These are phyloP conservation scores for Striga hermonthica DNA, from an alignment of 305 asterid genomes.

Conservation along the genomic window DNA sequence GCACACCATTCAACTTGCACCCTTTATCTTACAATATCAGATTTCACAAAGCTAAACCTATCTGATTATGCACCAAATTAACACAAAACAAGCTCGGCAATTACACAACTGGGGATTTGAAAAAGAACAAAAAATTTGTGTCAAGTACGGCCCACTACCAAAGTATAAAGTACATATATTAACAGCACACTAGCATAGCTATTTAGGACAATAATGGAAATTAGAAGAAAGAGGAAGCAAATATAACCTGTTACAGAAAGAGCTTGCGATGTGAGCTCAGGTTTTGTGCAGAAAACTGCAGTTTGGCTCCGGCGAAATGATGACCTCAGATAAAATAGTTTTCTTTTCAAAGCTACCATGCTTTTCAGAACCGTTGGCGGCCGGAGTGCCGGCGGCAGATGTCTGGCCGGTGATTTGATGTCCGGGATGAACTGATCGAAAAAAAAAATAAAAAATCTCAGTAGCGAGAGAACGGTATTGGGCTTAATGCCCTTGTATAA, in stretches of 20 bases:
- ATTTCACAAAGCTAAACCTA: not conserved
- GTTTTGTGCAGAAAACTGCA: slow-evolving; percentile 28
- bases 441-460: not conserved
- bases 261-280: slow-evolving; percentile 24
- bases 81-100: not conserved
- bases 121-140: not conserved
- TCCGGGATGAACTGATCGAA: not conserved
- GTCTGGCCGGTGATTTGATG: not conserved
- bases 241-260: slow-evolving; percentile 38
- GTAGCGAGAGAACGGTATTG: not conserved
- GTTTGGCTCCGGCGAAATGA: slow-evolving; percentile 14
- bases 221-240: slow-evolving; percentile 1
- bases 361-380: not conserved
- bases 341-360: slow-evolving; percentile 33
- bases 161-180: not conserved
- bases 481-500: too few species aligned
- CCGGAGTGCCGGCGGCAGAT: not conserved
- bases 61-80: not conserved
- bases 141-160: not conserved
- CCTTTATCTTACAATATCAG: not conserved
- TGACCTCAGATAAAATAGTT: slow-evolving; percentile 19
- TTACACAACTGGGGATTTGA: not conserved
- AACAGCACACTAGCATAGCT: not conserved
- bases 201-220: not conserved
- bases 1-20: not conserved